Evolutionary conservation across 2,329 filamentous ascomycete species (phyloP).

Genomic region (Fusarium drepaniforme): DNA sequence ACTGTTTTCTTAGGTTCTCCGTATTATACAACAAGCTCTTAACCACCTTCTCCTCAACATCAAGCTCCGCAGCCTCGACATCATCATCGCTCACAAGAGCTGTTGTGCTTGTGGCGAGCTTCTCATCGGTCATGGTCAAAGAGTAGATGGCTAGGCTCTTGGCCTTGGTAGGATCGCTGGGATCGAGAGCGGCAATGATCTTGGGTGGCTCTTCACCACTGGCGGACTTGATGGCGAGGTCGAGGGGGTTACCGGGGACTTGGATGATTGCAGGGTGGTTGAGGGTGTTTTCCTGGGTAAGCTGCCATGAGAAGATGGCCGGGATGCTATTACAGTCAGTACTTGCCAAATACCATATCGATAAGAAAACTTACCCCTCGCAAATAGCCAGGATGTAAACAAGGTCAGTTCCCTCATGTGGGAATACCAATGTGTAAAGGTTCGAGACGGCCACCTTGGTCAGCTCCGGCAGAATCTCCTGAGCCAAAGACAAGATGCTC

Average conservation of each 20-base stretch:
- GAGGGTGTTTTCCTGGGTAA: conserved; percentile 62
- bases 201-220: conserved; percentile 38
- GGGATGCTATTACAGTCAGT: conserved; percentile 59
- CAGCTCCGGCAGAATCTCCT: conserved; percentile 50
- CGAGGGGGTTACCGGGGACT: conserved; percentile 75
- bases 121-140: conserved; percentile 48
- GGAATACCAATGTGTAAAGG: conserved; percentile 52
- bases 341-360: not conserved
- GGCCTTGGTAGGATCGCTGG: conserved; percentile 42
- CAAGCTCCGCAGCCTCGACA: conserved; percentile 47
- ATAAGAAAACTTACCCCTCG: conserved; percentile 64
- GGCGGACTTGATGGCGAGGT: conserved; percentile 53
- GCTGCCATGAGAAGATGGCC: conserved; percentile 75
- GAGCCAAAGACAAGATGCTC: conserved; percentile 61
- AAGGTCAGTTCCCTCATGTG: conserved; percentile 43
- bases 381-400: conserved; percentile 62
- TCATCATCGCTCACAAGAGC: conserved; percentile 40
- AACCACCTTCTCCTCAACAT: conserved; percentile 54
- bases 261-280: conserved; percentile 60
- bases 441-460: conserved; percentile 62
- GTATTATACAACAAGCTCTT: conserved; percentile 59
- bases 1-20: conserved; percentile 62
- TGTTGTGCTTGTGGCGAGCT: conserved; percentile 47
- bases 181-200: conserved; percentile 57
- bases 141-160: conserved; percentile 49